phyloP scores from a whole-genome alignment of 345 rosid genomes.

The Nasturtium officinale region DNA sequence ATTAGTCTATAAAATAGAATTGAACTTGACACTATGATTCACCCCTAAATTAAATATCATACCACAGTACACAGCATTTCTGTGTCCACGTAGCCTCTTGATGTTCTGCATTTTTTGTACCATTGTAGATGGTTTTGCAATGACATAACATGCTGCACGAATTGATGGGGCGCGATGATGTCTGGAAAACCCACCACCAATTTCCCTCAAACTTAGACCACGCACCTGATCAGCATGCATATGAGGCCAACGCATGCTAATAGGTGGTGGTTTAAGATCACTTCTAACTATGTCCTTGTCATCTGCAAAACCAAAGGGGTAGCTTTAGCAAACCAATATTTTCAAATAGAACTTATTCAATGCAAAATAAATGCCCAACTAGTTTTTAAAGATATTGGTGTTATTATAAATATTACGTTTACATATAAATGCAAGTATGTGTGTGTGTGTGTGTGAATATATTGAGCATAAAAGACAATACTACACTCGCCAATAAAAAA shows the following conservation, averaged over 20 bases:
- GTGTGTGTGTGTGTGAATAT: background rate
- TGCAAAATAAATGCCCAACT: constrained; percentile 12
- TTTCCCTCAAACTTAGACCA: constrained; percentile 88
- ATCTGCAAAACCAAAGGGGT: constrained; percentile 48
- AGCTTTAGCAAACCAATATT: background rate
- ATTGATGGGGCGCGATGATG: constrained; percentile 96
- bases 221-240: constrained; percentile 85
- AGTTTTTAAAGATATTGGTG: background rate
- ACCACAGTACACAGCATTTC: constrained; percentile 99
- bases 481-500: constrained; percentile 9
- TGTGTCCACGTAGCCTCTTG: constrained; percentile 89
- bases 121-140: constrained; percentile 93
- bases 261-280: constrained; percentile 57
- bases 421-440: background rate
- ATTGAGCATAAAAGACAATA: constrained; percentile 18
- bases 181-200: constrained; percentile 96
- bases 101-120: constrained; percentile 95
- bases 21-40: background rate
- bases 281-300: constrained; percentile 45
- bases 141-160: constrained; percentile 90
- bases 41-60: constrained; percentile 38
- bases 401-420: background rate
- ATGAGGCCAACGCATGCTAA: constrained; percentile 96
- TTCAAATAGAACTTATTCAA: constrained; percentile 8
- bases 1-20: background rate